phyloP scores from a whole-genome alignment of 108 stramenopile species.

The Cyclotella cryptica region DNA sequence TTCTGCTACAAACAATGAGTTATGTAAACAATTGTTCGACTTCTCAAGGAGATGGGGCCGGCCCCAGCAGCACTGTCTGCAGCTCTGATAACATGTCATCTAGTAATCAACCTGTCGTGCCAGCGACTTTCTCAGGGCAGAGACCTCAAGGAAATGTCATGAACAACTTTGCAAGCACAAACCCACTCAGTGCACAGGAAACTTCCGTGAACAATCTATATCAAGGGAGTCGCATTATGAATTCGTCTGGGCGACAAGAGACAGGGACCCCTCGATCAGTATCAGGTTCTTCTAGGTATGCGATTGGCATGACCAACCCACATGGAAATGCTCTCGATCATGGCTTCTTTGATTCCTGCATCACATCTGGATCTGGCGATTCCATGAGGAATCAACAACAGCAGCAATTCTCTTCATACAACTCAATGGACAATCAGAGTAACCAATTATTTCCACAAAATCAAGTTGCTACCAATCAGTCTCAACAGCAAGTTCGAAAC shows the following conservation, averaged over 20 bases:
- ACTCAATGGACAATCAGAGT: not conserved
- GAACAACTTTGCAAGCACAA: not conserved
- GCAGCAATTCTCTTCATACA: not conserved
- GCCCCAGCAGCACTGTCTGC: not conserved
- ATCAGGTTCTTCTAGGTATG: not conserved
- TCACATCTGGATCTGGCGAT: not conserved
- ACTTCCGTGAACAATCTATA: not conserved
- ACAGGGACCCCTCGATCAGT: not conserved
- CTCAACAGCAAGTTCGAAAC: not conserved
- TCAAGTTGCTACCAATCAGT: not conserved
- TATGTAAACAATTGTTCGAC: not conserved
- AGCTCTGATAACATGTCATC: constrained; percentile 3
- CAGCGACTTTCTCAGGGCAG: not conserved
- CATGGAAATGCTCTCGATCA: not conserved
- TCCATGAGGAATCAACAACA: not conserved
- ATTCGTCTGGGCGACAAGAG: not conserved
- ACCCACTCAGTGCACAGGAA: not conserved
- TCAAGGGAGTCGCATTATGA: not conserved
- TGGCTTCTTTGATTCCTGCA: not conserved
- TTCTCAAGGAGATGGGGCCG: not conserved
- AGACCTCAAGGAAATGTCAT: not conserved
- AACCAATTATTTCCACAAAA: not conserved
- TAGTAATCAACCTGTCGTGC: not conserved
- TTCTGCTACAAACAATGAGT: not conserved
- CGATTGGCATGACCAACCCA: not conserved